Conservation (phyloP, 2,329 filamentous ascomycete genomes). For the Pyrenochaeta sp. region DNA sequence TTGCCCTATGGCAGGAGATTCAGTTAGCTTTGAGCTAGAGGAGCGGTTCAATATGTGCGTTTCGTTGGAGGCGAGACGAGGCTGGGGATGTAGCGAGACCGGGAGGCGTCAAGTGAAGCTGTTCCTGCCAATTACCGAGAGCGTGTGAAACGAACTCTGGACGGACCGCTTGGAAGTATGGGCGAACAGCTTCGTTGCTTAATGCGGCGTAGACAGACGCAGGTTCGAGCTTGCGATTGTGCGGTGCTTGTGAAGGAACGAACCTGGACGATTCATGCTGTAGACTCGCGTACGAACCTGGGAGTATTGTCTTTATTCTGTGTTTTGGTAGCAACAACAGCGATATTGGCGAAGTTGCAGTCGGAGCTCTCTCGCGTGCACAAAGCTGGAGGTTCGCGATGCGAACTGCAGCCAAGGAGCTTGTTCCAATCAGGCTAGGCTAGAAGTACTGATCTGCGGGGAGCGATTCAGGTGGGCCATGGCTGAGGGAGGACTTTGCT, state of each 20-base stretch:
- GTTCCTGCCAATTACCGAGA: neutral
- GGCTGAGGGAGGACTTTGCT: too few relatives aligned
- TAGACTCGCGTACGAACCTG: slow-evolving; percentile 23
- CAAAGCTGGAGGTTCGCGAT: slow-evolving; percentile 27
- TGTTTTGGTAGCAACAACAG: slow-evolving; percentile 5
- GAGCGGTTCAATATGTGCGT: neutral
- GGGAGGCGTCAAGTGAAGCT: slow-evolving; percentile 5
- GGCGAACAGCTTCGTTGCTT: slow-evolving; percentile 12
- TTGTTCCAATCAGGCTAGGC: slow-evolving; percentile 13
- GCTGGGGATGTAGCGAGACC: neutral
- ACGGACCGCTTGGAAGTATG: slow-evolving; percentile 1
- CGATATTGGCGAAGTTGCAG: slow-evolving; percentile 12
- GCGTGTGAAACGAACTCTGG: neutral
- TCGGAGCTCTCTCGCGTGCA: slow-evolving; percentile 21
- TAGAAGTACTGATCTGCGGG: slow-evolving; percentile 8
- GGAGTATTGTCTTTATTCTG: slow-evolving; percentile 4
- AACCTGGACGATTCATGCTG: slow-evolving; percentile 61
- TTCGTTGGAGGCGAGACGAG: neutral
- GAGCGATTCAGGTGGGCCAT: neutral
- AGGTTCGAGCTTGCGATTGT: slow-evolving; percentile 23
- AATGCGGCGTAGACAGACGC: slow-evolving; percentile 17
- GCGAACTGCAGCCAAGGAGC: slow-evolving; percentile 20
- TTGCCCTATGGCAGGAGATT: slow-evolving; percentile 50
- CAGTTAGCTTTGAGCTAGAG: neutral
- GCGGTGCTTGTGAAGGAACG: slow-evolving; percentile 38